Percentiles rank a stretch among this genome's conserved stretches.
Evolutionary conservation across 768 basidiomycete species (phyloP).

Genomic region (Pisolithus tinctorius): DNA sequence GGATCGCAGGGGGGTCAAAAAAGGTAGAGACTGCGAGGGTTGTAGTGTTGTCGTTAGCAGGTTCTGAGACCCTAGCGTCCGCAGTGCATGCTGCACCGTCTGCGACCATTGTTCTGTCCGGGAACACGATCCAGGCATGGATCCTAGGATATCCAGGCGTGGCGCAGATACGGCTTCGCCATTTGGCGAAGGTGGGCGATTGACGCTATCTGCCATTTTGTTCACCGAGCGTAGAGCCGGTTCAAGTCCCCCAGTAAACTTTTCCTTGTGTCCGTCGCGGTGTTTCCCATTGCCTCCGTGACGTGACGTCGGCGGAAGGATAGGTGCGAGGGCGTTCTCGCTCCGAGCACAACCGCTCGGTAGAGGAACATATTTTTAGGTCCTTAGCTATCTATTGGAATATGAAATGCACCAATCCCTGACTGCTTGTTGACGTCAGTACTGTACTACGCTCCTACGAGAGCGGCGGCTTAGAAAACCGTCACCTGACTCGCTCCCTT

Average conservation of each 20-base stretch:
- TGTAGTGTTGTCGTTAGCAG: background rate
- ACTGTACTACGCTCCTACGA: conserved; percentile 42
- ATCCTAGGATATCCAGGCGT: conserved; percentile 17
- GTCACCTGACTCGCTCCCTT: conserved; percentile 40
- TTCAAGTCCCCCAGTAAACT: conserved; percentile 48
- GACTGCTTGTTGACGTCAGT: conserved; percentile 41
- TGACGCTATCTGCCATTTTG: conserved; percentile 2
- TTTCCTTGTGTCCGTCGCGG: background rate
- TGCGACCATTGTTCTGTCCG: conserved; percentile 23
- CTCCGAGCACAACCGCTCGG: background rate
- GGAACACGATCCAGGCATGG: conserved; percentile 33
- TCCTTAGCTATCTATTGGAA: conserved; percentile 1
- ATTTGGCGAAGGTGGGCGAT: conserved; percentile 8
- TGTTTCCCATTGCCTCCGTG: background rate
- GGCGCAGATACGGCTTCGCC: conserved; percentile 9
- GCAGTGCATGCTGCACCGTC: conserved; percentile 32
- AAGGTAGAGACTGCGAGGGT: background rate
- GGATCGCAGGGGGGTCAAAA: conserved; percentile 23
- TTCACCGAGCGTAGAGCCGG: conserved; percentile 10
- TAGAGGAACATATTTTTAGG: conserved; percentile 4
- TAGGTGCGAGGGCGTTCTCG: background rate
- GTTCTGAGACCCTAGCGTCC: background rate
- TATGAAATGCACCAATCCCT: conserved; percentile 67
- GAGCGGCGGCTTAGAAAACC: conserved; percentile 63
- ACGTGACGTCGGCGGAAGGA: background rate